Conservation (phyloP, 768 basidiomycete genomes). For the Boletus fagicola region DNA sequence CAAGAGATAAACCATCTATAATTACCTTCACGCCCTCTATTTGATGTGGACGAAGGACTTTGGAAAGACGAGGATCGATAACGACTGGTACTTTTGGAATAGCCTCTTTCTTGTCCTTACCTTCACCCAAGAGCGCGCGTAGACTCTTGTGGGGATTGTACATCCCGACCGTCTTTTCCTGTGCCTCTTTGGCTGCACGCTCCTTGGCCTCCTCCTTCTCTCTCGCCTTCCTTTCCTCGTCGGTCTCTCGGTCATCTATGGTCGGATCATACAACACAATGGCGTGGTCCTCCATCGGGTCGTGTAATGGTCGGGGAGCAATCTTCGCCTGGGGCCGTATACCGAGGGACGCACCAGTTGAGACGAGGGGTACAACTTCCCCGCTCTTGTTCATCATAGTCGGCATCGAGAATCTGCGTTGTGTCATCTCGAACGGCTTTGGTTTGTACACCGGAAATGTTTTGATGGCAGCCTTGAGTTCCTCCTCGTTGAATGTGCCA, state of each 20-base stretch:
- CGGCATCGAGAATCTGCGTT: constrained; percentile 81
- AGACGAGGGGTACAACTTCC: constrained; percentile 49
- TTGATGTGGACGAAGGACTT: constrained; percentile 94
- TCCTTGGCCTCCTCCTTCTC: constrained; percentile 71
- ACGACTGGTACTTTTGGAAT: constrained; percentile 90
- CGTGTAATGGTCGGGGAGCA: constrained; percentile 89
- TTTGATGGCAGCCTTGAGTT: constrained; percentile 58
- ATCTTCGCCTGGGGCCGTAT: constrained; percentile 77
- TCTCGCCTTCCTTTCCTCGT: constrained; percentile 75
- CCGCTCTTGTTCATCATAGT: constrained; percentile 74
- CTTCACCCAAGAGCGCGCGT: constrained; percentile 71
- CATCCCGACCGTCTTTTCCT: constrained; percentile 68
- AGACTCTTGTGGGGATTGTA: constrained; percentile 93
- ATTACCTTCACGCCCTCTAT: constrained; percentile 94
- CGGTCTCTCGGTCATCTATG: constrained; percentile 87
- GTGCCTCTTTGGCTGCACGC: constrained; percentile 59
- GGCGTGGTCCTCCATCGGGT: constrained; percentile 97
- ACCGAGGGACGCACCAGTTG: constrained; percentile 77
- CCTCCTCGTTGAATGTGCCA: constrained; percentile 61
- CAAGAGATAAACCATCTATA: not conserved
- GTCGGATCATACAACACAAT: constrained; percentile 98
- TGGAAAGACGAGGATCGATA: constrained; percentile 84
- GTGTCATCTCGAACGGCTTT: constrained; percentile 63
- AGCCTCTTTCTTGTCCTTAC: constrained; percentile 61
- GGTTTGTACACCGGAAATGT: constrained; percentile 79